A percentile compares a stretch with the other conserved stretches of the same genome.
Conservation (phyloP, 1,284 basidiomycete genomes). For the Grifola frondosa region DNA sequence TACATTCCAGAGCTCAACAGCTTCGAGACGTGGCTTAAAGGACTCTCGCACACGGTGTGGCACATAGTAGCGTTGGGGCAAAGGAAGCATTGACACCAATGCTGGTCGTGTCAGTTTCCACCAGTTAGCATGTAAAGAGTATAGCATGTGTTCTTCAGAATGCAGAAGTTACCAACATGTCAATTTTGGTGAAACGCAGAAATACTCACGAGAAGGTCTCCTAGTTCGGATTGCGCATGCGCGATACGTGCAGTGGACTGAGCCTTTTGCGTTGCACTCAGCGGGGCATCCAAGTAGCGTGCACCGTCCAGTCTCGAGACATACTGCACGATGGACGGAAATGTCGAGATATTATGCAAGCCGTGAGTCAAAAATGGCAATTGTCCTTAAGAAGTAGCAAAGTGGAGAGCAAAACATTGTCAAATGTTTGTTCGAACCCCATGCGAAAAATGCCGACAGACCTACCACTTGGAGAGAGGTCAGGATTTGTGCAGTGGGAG, state of each 20-base stretch:
- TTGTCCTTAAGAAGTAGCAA: constrained; percentile 47
- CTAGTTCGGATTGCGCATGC: constrained; percentile 64
- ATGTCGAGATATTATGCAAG: constrained; percentile 46
- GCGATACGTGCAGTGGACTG: constrained; percentile 59
- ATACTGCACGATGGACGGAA: constrained; percentile 65
- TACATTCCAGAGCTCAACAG: constrained; percentile 60
- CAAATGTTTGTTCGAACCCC: neutral
- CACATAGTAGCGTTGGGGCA: constrained; percentile 74
- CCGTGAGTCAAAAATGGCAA: constrained; percentile 69
- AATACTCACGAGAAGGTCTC: constrained; percentile 65
- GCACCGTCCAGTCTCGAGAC: constrained; percentile 46
- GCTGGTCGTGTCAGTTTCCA: constrained; percentile 49
- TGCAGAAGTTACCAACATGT: constrained; percentile 15
- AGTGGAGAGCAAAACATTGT: neutral
- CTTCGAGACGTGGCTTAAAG: constrained; percentile 57
- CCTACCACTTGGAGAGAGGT: constrained; percentile 75
- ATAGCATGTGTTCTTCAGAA: constrained; percentile 54
- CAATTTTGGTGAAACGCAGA: no score
- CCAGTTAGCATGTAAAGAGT: constrained; percentile 64
- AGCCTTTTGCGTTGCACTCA: constrained; percentile 47
- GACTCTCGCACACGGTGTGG: constrained; percentile 59
- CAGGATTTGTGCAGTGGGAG: constrained; percentile 62
- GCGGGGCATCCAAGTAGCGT: constrained; percentile 44
- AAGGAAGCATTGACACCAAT: constrained; percentile 54
- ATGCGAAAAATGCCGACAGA: constrained; percentile 25